Evolutionary conservation across 1,284 basidiomycete genomes (phyloP), one percentile per base, ranked within the genome.

Genomic region (Veloboletus limbatus): DNA sequence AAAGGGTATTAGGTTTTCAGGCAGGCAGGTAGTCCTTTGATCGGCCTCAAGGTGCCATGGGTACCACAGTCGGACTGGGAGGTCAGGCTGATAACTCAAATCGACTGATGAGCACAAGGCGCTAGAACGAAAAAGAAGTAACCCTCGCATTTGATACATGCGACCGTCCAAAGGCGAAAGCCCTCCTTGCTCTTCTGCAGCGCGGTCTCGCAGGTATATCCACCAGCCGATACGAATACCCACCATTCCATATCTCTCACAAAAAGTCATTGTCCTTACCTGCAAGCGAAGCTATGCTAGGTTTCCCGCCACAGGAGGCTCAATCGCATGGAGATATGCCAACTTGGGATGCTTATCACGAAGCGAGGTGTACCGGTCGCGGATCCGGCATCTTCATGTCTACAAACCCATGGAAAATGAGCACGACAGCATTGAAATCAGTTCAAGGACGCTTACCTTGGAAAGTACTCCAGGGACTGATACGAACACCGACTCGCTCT

Each of bases 271-370:
- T 58, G 7, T 46, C 32, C 6, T 28, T 34, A 3, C 27, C 37
- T 11, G 25, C 14, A 0, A 9, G 1, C 8, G 22, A n/a, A 2
- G 43, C 28, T 4, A n/a, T 8, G 7, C 52, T 1, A 24, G 21
- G 38, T 20, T 47, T 3, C 56, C 65, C 10, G 49, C 45, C 11
- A 68, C 54, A 9, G 72, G 65, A 4, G 76, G 68, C 54, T 82
- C 80, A 21, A 78, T 62, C 30, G 75, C 64, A 59, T 85, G 82
- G 17, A 85, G 49, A 57, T 80, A 85, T 3, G 80, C 16, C 18
- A 85, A 62, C n/a, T 71, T 67, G 0, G 56, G 43, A 14, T 54
- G 45, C 5, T 62, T 54, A 32, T 68, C 44, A 42, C 62, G 63
- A 13, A 77, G 69, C 63, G 5, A 77, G 51, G 42, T 73, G 65